Evolutionary conservation across 345 rosid genomes (phyloP), one percentile per base, ranked within the genome.

Genomic region (Linum tenue): DNA sequence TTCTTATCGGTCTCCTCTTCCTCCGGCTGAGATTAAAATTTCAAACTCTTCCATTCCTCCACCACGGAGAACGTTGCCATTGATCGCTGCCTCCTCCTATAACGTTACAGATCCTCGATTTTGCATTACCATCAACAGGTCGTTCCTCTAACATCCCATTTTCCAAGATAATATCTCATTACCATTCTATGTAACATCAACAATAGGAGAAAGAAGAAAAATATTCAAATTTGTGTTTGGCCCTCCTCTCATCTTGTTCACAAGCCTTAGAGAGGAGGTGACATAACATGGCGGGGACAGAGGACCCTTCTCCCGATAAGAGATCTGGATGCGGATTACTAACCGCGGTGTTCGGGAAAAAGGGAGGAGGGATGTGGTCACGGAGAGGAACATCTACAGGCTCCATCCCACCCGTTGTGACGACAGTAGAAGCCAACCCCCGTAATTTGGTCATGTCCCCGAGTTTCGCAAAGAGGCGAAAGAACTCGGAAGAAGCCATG

Each of bases 281-380:
- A 4, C 38, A 1, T n/a, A n/a, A 6, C 8, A 16, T 48, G 53
- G 53, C 53, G 55, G 56, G 64, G 2, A 83, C 78, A 84, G 77
- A 64, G 22, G 79, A 67, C 11, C 8, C 70, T 2, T 78, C 83
- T 0, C 74, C 84, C 4, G 88, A 82, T 9, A 88, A 67, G 69
- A 80, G 70, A 44, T 72, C 84, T 0, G 89, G 96, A 10, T 94
- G 99, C 55, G 89, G 91, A 67, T 65, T 94, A 11, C 65, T 90
- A 4, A 83, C 64, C 55, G 91, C 80, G 2, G 82, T 94, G 60
- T 82, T 90, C 2, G 90, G 96, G 12, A 48, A 48, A 48, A 48
- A 48, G 14, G 64, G 81, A 8, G 81, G 87, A 62, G 64, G 64
- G 53, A 75, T 85, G 59, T 91, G 85, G 86, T 73, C 81, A 16